Conservation (phyloP, 1,284 basidiomycete species). For the Limonomyces culmigenus region DNA sequence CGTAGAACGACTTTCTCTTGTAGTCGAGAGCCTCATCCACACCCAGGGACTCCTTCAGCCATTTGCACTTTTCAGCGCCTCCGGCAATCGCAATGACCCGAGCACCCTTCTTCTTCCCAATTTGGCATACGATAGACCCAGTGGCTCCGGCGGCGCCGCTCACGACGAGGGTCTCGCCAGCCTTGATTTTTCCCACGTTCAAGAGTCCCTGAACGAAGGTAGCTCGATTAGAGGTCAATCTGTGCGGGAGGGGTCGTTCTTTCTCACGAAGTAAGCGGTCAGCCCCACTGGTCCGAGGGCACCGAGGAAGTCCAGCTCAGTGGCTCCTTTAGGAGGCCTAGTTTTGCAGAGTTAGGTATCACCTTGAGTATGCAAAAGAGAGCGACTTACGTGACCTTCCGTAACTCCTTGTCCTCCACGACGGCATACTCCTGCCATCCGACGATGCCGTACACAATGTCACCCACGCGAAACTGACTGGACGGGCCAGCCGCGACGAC, state of each 20-base stretch:
- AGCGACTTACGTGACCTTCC: constrained; percentile 31
- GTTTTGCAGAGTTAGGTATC: constrained; percentile 23
- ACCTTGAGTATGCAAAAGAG: background rate
- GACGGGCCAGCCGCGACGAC: constrained; percentile 43
- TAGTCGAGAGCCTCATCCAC: constrained; percentile 78
- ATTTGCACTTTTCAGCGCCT: constrained; percentile 64
- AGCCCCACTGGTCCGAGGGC: constrained; percentile 58
- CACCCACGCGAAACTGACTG: constrained; percentile 41
- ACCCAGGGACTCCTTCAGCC: constrained; percentile 68
- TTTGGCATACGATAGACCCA: constrained; percentile 57
- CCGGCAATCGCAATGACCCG: constrained; percentile 78
- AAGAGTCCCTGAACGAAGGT: constrained; percentile 58
- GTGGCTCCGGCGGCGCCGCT: constrained; percentile 86
- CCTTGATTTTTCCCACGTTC: constrained; percentile 63
- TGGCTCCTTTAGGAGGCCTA: constrained; percentile 33
- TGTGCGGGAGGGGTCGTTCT: too few relatives aligned
- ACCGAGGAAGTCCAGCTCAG: constrained; percentile 59
- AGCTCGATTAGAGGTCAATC: too few relatives aligned
- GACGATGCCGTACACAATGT: constrained; percentile 33
- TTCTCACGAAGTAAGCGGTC: constrained; percentile 67
- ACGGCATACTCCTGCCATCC: constrained; percentile 73
- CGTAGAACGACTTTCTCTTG: constrained; percentile 50
- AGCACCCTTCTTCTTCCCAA: constrained; percentile 59
- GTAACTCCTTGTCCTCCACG: constrained; percentile 33
- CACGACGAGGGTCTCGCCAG: constrained; percentile 72